Conservation (phyloP, 306 rosid genomes). For the Hippophae rhamnoides region DNA sequence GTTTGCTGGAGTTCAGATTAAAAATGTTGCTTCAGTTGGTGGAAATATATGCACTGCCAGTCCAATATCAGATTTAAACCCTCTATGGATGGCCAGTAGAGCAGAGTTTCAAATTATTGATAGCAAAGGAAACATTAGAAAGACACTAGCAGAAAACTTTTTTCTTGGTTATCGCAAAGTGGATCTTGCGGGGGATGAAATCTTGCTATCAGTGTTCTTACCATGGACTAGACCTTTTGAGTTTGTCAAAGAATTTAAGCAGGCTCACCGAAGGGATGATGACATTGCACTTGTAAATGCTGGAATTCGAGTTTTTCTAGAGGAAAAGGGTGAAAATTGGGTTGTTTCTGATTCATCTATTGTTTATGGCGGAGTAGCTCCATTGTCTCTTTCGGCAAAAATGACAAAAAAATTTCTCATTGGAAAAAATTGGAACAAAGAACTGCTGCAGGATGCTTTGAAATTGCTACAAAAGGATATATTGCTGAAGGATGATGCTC, state of each 20-base stretch:
- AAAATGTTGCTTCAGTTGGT: conserved; percentile 84
- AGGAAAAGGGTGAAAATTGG: conserved; percentile 38
- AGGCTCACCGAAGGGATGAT: conserved; percentile 95
- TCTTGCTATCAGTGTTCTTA: conserved; percentile 73
- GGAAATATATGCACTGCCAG: conserved; percentile 96
- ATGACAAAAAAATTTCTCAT: conserved; percentile 57
- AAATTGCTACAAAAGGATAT: conserved; percentile 51
- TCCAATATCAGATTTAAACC: conserved; percentile 96
- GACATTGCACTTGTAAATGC: conserved; percentile 96
- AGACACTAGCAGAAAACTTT: conserved; percentile 59
- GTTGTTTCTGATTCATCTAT: conserved; percentile 73
- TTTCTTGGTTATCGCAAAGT: conserved; percentile 85
- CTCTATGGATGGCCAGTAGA: conserved; percentile 88
- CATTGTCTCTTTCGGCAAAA: conserved; percentile 54
- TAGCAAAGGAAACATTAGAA: conserved; percentile 56
- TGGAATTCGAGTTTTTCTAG: conserved; percentile 71
- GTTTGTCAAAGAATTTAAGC: conserved; percentile 86
- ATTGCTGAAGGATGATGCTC: conserved; percentile 60
- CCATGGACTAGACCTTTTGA: conserved; percentile 86
- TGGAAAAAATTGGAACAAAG: conserved; percentile 72
- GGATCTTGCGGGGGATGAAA: conserved; percentile 60
- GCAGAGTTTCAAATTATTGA: conserved; percentile 66
- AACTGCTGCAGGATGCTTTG: conserved; percentile 57
- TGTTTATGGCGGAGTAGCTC: conserved; percentile 93
- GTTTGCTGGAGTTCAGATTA: conserved; percentile 94